Evolutionary conservation across 2,329 filamentous ascomycete genomes (phyloP).

Genomic region (Microcera coccophila): DNA sequence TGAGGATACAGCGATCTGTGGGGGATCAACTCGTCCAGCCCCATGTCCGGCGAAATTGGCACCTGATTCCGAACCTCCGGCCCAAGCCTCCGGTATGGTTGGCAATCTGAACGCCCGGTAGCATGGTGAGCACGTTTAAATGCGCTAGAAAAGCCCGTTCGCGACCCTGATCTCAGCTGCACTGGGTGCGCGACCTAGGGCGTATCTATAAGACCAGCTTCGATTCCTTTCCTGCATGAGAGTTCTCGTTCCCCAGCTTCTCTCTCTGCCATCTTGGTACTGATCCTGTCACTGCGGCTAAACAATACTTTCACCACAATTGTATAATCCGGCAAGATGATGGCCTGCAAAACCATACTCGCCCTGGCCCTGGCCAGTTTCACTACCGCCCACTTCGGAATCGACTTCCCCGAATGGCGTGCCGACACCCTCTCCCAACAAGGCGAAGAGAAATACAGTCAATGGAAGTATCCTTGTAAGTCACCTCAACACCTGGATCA

Average conservation of each 20-base stretch:
- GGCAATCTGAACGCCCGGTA: too few species aligned
- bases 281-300: too few species aligned
- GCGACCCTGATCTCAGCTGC: background rate
- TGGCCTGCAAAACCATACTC: conserved; percentile 32
- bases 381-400: conserved; percentile 46
- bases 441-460: conserved; percentile 40
- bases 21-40: conserved; percentile 6
- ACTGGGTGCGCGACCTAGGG: background rate
- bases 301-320: background rate
- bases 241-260: background rate
- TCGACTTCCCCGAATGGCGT: conserved; percentile 48
- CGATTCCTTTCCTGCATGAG: background rate
- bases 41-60: conserved; percentile 13
- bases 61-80: conserved; percentile 17
- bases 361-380: conserved; percentile 35
- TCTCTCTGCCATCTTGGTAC: background rate
- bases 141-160: conserved; percentile 11
- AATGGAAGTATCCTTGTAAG: conserved; percentile 52
- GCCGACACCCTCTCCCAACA: conserved; percentile 42
- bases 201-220: conserved; percentile 15
- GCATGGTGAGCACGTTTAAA: conserved; percentile 4
- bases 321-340: conserved; percentile 15
- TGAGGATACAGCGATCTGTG: too few species aligned
- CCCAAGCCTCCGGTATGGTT: background rate
- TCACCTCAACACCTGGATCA: background rate